Percentiles rank a stretch among this genome's conserved stretches.
These are phyloP conservation scores for Erythrophleum ivorense DNA, from an alignment of 331 rosid genomes.

Conservation along the genomic window DNA sequence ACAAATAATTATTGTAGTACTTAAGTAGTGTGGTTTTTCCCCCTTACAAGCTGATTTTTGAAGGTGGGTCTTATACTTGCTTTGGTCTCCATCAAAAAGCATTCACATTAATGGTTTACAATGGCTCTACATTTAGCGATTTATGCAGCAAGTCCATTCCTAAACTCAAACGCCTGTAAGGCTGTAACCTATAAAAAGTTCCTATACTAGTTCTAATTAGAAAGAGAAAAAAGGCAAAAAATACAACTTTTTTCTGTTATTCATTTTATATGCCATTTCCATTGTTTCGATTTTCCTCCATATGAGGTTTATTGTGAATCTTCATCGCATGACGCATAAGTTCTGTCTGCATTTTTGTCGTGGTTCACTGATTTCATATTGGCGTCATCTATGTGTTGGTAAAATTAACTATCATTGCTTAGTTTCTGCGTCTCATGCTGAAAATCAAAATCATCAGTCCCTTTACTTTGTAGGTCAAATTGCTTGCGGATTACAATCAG, in stretches of 20 bases:
- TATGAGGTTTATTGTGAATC: conserved; percentile 24
- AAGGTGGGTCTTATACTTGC: too few species aligned
- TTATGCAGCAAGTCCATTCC: background rate
- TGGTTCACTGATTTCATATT: conserved; percentile 15
- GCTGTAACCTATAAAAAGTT: background rate
- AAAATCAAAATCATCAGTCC: conserved; percentile 22
- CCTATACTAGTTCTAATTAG: conserved; percentile 14
- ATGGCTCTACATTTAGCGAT: background rate
- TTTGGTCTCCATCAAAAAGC: background rate
- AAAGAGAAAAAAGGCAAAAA: conserved; percentile 13
- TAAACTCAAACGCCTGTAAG: background rate
- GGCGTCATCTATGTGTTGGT: background rate
- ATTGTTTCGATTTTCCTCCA: background rate
- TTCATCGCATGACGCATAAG: background rate
- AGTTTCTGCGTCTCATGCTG: conserved; percentile 26
- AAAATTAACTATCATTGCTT: conserved; percentile 25
- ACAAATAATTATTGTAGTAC: too few species aligned
- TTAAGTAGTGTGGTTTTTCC: too few species aligned
- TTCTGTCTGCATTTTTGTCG: conserved; percentile 15
- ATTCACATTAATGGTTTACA: background rate
- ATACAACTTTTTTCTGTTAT: conserved; percentile 7
- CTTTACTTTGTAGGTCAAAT: conserved; percentile 8
- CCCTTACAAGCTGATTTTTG: too few species aligned
- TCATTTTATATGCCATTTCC: conserved; percentile 9
- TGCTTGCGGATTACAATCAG: conserved; percentile 10